Evolutionary conservation across 73 alveolate genomes (phyloP).

Genomic region (Tetrahymena malaccensis): DNA sequence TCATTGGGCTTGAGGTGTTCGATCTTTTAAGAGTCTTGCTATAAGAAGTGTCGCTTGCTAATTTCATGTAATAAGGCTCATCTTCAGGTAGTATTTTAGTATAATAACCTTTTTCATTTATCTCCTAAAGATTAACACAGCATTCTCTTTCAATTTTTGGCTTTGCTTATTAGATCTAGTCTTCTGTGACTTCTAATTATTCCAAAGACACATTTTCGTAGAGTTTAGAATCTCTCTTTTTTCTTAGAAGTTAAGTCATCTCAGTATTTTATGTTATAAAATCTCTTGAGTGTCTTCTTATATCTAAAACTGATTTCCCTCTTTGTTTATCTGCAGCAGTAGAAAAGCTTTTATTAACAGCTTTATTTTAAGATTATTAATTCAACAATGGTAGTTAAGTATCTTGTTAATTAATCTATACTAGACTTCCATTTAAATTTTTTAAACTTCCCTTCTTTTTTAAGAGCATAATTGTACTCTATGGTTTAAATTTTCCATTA

Average conservation of each 20-base stretch:
- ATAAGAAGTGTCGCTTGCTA: neutral
- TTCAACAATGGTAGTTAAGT: neutral
- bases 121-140: neutral
- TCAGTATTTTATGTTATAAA: neutral
- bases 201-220: neutral
- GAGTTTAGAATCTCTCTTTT: neutral
- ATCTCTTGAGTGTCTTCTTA: neutral
- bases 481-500: neutral
- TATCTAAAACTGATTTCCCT: neutral
- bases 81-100: neutral
- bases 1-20: neutral
- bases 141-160: neutral
- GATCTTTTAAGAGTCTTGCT: neutral
- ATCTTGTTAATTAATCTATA: neutral
- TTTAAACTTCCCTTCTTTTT: neutral
- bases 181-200: neutral
- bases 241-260: neutral
- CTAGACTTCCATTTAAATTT: neutral
- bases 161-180: neutral
- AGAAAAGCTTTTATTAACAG: neutral
- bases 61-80: neutral
- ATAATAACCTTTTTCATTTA: neutral
- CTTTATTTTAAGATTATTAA: neutral
- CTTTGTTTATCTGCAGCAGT: neutral
- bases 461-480: neutral